Conservation (phyloP, 2,329 filamentous ascomycete species). For the Xylaria sp. region DNA sequence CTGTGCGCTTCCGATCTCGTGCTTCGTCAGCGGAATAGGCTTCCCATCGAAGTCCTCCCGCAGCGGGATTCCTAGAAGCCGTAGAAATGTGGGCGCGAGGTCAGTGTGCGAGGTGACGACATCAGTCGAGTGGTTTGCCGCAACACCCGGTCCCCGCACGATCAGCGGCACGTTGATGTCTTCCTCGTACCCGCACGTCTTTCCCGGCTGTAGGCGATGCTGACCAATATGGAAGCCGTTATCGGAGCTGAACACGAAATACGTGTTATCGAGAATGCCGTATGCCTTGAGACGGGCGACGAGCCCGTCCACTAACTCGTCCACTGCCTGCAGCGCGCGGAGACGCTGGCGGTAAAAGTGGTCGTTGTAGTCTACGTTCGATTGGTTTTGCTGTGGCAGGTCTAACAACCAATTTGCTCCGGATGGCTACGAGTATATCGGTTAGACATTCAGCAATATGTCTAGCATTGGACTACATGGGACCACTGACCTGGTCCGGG, state of each 20-base stretch:
- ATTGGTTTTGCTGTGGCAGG: constrained; percentile 55
- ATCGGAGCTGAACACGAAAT: constrained; percentile 67
- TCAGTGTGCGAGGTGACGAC: constrained; percentile 67
- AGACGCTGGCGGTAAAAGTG: constrained; percentile 64
- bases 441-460: constrained; percentile 9
- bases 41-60: constrained; percentile 63
- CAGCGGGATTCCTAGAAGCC: constrained; percentile 53
- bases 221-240: constrained; percentile 70
- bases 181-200: constrained; percentile 67
- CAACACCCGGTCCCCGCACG: constrained; percentile 68
- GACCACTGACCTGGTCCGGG: constrained; percentile 61
- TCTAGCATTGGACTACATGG: not conserved
- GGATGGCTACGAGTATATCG: constrained; percentile 18
- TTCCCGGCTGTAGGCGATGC: constrained; percentile 67
- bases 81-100: constrained; percentile 65
- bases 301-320: constrained; percentile 61
- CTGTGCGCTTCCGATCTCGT: constrained; percentile 36
- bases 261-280: constrained; percentile 71
- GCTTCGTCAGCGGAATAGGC: constrained; percentile 57
- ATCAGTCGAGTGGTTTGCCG: constrained; percentile 54
- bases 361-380: constrained; percentile 60
- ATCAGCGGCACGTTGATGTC: constrained; percentile 70
- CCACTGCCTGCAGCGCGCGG: constrained; percentile 63
- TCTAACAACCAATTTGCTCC: constrained; percentile 59
- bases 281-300: constrained; percentile 58